A percentile compares a stretch with the other conserved stretches of the same genome.
Conservation (phyloP, 169 alveolate genomes). For the Babesia bovis region DNA sequence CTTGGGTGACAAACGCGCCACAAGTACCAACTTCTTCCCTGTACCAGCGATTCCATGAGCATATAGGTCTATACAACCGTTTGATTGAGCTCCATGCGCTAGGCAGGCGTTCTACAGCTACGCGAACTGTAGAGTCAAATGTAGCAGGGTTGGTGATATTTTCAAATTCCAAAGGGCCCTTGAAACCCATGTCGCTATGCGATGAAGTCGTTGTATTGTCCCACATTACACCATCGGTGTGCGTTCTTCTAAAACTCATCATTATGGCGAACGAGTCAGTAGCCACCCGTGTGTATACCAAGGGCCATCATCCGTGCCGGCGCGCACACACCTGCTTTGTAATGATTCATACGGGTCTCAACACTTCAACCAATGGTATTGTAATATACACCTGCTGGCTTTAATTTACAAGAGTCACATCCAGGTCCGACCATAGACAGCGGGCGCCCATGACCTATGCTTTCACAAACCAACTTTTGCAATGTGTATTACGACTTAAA, state of each 20-base stretch:
- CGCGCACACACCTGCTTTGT: not conserved
- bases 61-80: not conserved
- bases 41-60: not conserved
- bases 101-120: constrained; percentile 9
- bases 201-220: not conserved
- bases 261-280: not conserved
- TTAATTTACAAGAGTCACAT: no score
- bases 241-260: not conserved
- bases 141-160: constrained; percentile 1
- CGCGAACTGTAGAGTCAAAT: constrained; percentile 8
- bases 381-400: no score
- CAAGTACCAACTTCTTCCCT: not conserved
- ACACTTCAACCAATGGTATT: no score
- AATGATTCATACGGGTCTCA: not conserved
- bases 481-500: no score
- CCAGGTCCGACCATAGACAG: no score
- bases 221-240: not conserved
- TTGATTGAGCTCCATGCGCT: not conserved
- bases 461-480: no score
- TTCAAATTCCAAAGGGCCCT: not conserved
- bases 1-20: not conserved
- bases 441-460: no score
- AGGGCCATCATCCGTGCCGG: not conserved
- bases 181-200: not conserved
- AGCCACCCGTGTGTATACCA: no score